phyloP scores from a whole-genome alignment of 2,329 filamentous ascomycete species.

The Didymella pinodella region DNA sequence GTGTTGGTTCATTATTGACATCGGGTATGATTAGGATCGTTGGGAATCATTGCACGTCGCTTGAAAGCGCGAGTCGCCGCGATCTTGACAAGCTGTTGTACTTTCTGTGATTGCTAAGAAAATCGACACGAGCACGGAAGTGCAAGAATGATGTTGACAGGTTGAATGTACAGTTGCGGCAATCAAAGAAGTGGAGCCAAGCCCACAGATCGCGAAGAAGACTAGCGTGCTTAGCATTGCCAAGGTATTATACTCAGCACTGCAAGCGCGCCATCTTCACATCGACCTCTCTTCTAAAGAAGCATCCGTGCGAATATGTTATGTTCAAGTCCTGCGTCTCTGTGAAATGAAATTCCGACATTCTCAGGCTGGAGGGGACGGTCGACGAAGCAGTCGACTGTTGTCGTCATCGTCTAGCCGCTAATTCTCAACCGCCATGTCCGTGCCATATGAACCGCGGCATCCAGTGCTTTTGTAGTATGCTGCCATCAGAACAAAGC shows the following conservation, averaged over 20 bases:
- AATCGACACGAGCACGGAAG: too few species aligned
- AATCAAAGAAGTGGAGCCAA: too few species aligned
- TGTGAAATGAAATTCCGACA: neutral
- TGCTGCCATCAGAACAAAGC: neutral
- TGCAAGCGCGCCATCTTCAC: neutral
- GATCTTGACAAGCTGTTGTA: too few species aligned
- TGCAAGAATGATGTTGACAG: too few species aligned
- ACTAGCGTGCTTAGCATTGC: neutral
- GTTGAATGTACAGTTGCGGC: too few species aligned
- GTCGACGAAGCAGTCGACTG: neutral
- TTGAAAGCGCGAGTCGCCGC: too few species aligned
- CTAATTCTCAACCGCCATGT: slow-evolving; percentile 4
- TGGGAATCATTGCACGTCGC: too few species aligned
- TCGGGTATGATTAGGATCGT: too few species aligned
- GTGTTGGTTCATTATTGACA: too few species aligned
- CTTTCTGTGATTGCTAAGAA: too few species aligned
- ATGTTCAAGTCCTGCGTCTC: neutral
- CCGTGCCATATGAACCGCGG: slow-evolving; percentile 5
- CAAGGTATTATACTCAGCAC: neutral
- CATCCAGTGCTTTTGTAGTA: neutral
- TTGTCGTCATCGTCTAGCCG: slow-evolving; percentile 4
- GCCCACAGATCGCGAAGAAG: neutral
- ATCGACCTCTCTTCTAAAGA: neutral
- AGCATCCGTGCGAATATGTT: neutral
- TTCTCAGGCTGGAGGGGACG: neutral